phyloP scores from a whole-genome alignment of 1,139 yeast genomes.

The Kluyveromyces marxianus region DNA sequence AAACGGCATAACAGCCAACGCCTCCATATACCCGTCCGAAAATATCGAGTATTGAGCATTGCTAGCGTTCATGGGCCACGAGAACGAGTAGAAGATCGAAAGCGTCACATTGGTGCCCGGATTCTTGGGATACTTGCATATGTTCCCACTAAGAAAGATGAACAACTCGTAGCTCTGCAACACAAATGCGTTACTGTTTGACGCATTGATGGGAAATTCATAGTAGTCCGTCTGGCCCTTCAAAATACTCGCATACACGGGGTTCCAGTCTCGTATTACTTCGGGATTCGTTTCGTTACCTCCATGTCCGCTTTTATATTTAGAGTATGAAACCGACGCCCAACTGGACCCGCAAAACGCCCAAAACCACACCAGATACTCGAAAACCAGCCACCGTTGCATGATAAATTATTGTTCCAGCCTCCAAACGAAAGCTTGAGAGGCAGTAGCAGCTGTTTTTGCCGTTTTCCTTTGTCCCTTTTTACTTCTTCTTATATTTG shows the following conservation, averaged over 20 bases:
- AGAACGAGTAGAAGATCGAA: conserved; percentile 44
- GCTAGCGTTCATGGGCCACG: conserved; percentile 37
- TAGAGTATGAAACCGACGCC: not conserved
- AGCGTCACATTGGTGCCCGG: conserved; percentile 34
- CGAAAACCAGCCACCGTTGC: not conserved
- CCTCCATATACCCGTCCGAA: conserved; percentile 49
- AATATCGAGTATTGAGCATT: conserved; percentile 29
- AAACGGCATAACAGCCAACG: conserved; percentile 38
- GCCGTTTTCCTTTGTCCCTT: too few species aligned
- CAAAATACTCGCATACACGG: conserved; percentile 19
- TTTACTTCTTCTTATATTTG: too few species aligned
- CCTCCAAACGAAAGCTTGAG: not conserved
- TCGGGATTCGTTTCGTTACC: conserved; percentile 14
- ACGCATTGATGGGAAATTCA: conserved; percentile 17
- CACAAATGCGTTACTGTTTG: conserved; percentile 13
- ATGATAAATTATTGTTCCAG: not conserved
- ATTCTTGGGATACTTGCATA: conserved; percentile 42
- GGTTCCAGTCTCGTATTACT: conserved; percentile 25
- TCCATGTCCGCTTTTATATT: not conserved
- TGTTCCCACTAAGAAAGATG: conserved; percentile 53
- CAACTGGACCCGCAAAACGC: too few species aligned
- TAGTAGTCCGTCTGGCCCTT: conserved; percentile 22
- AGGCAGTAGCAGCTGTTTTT: too few species aligned
- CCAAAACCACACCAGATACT: not conserved
- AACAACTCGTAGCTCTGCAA: conserved; percentile 40